phyloP scores from a whole-genome alignment of 192 early-diverging fungal genomes.

The Umbelopsis isabellina region DNA sequence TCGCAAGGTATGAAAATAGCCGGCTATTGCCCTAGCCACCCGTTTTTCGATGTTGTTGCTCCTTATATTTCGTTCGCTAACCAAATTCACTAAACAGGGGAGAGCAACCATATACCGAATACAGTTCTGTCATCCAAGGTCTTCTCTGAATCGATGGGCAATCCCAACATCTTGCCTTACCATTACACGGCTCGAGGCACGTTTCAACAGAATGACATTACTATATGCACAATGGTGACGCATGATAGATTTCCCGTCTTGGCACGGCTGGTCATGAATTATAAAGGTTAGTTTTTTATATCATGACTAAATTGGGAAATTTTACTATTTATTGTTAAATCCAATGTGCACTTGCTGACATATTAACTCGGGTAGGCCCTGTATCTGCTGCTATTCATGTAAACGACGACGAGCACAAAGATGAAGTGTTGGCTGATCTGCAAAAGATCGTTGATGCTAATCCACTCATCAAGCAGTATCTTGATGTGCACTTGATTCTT shows the following conservation, averaged over 20 bases:
- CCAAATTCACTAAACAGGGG: slow-evolving; percentile 23
- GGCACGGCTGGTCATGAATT: slow-evolving; percentile 47
- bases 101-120: background rate
- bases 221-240: slow-evolving; percentile 58
- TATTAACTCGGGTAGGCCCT: slow-evolving; percentile 41
- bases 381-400: slow-evolving; percentile 62
- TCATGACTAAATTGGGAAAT: background rate
- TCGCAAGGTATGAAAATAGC: background rate
- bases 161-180: slow-evolving; percentile 54
- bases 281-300: slow-evolving; percentile 40
- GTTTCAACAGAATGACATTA: slow-evolving; percentile 50
- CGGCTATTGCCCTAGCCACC: too few species aligned
- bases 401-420: slow-evolving; percentile 43
- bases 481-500: slow-evolving; percentile 54
- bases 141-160: slow-evolving; percentile 52
- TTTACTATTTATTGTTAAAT: background rate
- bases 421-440: slow-evolving; percentile 41
- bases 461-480: slow-evolving; percentile 45
- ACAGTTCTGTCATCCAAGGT: slow-evolving; percentile 50
- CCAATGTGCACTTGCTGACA: background rate
- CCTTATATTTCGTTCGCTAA: too few species aligned
- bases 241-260: slow-evolving; percentile 53
- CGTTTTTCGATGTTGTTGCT: too few species aligned
- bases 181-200: slow-evolving; percentile 46
- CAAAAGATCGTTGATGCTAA: slow-evolving; percentile 40